These are phyloP conservation scores for Naegleria fowleri DNA, from an alignment of 208 protist genomes.

Conservation along the genomic window DNA sequence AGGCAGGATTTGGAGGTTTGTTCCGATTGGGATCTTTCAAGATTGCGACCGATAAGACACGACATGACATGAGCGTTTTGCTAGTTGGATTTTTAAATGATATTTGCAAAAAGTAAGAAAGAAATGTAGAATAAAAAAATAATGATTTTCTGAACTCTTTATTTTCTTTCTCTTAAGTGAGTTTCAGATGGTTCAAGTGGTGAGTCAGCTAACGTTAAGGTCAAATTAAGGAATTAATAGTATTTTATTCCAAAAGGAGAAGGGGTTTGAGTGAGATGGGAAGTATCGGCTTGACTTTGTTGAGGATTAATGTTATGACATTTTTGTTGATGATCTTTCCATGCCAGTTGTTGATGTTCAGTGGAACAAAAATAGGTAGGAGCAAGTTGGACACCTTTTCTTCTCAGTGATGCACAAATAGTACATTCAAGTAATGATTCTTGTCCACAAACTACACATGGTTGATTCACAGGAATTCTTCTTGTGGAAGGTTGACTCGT, in stretches of 20 bases:
- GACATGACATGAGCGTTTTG: background rate
- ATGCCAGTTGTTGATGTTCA: background rate
- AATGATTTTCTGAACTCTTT: no score
- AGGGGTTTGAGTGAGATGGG: no score
- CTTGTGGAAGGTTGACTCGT: background rate
- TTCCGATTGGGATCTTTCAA: background rate
- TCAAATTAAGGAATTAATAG: background rate
- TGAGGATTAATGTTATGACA: background rate
- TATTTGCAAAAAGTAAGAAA: background rate
- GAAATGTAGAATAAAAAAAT: no score
- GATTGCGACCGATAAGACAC: background rate
- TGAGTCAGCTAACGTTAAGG: no score
- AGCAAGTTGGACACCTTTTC: background rate
- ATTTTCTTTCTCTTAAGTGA: no score
- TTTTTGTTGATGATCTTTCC: slow-evolving; percentile 21
- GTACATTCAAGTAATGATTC: slow-evolving; percentile 14
- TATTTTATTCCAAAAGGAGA: background rate
- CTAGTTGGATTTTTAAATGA: background rate
- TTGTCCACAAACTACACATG: slow-evolving; percentile 7
- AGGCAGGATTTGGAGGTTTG: background rate
- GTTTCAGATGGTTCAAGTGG: no score
- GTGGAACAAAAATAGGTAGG: background rate
- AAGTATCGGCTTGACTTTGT: background rate
- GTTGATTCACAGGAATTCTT: background rate
- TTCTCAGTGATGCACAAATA: background rate